These are phyloP conservation scores for Serendipita indica DNA, from an alignment of 768 basidiomycete species.

Conservation along the genomic window DNA sequence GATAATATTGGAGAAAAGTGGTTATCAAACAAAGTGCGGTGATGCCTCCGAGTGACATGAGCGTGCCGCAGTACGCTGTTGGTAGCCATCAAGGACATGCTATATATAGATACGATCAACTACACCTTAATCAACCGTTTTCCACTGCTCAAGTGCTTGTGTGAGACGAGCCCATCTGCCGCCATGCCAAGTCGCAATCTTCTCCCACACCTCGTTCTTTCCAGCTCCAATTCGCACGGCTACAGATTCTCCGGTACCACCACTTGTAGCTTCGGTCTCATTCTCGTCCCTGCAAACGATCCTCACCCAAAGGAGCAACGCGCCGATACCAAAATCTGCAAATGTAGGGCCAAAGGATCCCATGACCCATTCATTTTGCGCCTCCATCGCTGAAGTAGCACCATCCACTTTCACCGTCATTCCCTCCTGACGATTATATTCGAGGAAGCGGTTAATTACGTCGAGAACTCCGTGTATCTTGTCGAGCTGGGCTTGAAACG, in stretches of 20 bases:
- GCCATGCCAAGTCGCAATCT: background rate
- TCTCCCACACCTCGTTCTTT: background rate
- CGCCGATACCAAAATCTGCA: slow-evolving; percentile 3
- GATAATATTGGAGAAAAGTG: background rate
- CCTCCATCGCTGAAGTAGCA: background rate
- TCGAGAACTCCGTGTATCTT: background rate
- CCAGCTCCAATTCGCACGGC: background rate
- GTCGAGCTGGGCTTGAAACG: background rate
- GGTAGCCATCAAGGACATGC: no score
- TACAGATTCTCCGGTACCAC: no score
- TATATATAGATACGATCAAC: no score
- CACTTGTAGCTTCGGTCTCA: no score
- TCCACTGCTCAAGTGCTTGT: background rate
- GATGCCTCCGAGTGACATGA: no score
- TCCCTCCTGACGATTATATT: background rate
- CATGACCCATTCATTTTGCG: background rate
- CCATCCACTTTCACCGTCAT: background rate
- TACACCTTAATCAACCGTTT: background rate
- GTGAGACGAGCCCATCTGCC: background rate
- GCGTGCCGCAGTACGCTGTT: no score
- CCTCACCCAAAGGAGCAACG: background rate
- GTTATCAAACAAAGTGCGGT: no score
- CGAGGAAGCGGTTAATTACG: background rate
- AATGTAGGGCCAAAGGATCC: slow-evolving; percentile 1
- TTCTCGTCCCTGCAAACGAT: background rate